Percentiles rank a stretch among this genome's conserved stretches.
Conservation (phyloP, 164 flowering plant species). For the Aristolochia californica region DNA sequence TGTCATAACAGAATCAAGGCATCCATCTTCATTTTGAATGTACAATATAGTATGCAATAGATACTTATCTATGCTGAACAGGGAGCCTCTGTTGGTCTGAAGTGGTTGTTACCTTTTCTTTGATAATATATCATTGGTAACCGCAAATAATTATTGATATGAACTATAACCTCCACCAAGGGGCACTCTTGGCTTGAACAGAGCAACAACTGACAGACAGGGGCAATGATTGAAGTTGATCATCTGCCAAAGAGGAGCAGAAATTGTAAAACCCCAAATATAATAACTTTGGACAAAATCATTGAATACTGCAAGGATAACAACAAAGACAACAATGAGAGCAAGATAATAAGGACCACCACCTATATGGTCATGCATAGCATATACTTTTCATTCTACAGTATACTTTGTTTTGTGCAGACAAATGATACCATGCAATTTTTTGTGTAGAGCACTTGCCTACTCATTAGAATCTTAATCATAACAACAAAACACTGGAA, state of each 20-base stretch:
- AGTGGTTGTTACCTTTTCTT: too few species aligned
- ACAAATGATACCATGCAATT: not conserved
- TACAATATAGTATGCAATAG: too few species aligned
- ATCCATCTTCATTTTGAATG: too few species aligned
- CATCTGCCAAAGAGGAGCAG: conserved; percentile 37
- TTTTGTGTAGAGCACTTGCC: not conserved
- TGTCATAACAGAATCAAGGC: too few species aligned
- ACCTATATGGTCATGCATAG: too few species aligned
- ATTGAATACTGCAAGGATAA: not conserved
- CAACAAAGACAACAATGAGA: not conserved
- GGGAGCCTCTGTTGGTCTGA: too few species aligned
- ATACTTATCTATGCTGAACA: too few species aligned
- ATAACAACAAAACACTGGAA: not conserved
- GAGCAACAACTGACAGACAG: conserved; percentile 35
- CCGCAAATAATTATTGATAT: conserved; percentile 25
- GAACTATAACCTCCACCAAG: conserved; percentile 79
- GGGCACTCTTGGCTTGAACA: conserved; percentile 72
- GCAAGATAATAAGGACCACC: too few species aligned
- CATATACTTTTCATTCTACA: too few species aligned
- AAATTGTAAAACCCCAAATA: conserved; percentile 7
- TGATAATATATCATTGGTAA: too few species aligned
- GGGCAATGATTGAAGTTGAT: conserved; percentile 61
- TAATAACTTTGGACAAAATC: not conserved
- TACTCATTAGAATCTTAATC: not conserved
- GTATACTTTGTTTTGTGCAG: not conserved